Conservation (phyloP, 1,284 basidiomycete genomes). For the Apiotrichum akiyoshidainum region DNA sequence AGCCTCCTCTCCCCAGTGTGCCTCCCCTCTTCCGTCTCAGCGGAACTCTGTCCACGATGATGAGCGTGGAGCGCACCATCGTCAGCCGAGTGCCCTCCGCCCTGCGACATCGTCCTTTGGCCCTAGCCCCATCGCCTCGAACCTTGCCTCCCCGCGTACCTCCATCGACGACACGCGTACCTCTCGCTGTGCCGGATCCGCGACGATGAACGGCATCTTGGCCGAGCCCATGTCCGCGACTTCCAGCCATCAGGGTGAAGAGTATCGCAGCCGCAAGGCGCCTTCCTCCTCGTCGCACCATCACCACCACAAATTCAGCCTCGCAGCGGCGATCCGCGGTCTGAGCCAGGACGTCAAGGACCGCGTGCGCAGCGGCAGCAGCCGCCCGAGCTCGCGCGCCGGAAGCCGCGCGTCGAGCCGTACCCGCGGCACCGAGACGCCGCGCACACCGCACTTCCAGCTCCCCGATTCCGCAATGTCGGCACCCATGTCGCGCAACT, state of each 20-base stretch:
- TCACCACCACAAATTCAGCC: conserved; percentile 42
- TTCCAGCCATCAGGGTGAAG: neutral
- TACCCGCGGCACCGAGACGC: conserved; percentile 11
- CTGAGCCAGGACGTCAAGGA: conserved; percentile 48
- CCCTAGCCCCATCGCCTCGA: conserved; percentile 2
- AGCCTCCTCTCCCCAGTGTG: neutral
- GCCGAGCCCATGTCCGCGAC: neutral
- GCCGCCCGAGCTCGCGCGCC: conserved; percentile 14
- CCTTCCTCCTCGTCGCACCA: neutral
- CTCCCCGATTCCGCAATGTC: conserved; percentile 8
- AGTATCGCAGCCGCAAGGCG: too few species aligned
- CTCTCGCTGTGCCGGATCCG: conserved; percentile 6
- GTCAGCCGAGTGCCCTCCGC: conserved; percentile 4
- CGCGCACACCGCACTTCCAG: conserved; percentile 7
- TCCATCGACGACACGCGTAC: conserved; percentile 12
- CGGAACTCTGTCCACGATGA: conserved; percentile 19
- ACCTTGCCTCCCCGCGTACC: conserved; percentile 2
- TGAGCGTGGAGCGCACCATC: conserved; percentile 21
- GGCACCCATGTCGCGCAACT: conserved; percentile 12
- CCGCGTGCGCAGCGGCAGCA: conserved; percentile 27
- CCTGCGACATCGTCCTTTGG: conserved; percentile 2
- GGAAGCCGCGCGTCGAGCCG: conserved; percentile 11
- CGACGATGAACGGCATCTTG: conserved; percentile 8
- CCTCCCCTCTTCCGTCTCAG: conserved; percentile 3
- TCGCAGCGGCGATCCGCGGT: conserved; percentile 47